Base-by-base conservation (phyloP, 768 basidiomycete genomes). In the Tricholoma sp. region DNA sequence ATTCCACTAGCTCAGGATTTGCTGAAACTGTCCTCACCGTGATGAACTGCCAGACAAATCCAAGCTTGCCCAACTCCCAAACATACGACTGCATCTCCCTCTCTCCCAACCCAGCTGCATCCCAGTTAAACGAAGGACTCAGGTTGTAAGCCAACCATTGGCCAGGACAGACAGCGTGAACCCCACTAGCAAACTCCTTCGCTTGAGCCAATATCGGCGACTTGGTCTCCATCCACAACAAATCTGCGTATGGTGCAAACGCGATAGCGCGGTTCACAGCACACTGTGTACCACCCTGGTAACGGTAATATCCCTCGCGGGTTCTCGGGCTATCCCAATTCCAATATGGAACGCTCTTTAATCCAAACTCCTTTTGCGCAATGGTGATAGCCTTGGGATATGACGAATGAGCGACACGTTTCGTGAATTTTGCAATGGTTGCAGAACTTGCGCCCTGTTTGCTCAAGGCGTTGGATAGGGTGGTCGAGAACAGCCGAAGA, bases 21-120 rank as follows among this genome's bases (percentile, higher is more conserved):
- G 24, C 24, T 3, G 1, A 48, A 57, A 33, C 49, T 51, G 6
- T 29, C 63, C 89, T 65, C 52, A 94, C 92, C 63, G 95, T 97
- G 72, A 98, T 97, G 77, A 99, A 98, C 72, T 98, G 95, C 94
- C 95, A 98, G 63, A 94, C 88, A 72, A 98, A 98, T 34, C 95
- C 95, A 48, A 97, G 84, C 76, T 89, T 95, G 48, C 92, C 96
- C 24, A 99, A 79, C 65, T 92, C 81, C 96, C 95, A 96, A 36
- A 98, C 83, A 68, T 83, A 98, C 37, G 79, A 74, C 70, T 91
- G 80, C 93, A 93, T 98, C 62, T 94, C 92, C 60, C 79, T 77
- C 63, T 86, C 81, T 42, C 81, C 84, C 15, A 99, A 80, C 13
- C 97, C 97, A 12, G 96, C 96, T 1, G 92, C 94, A 63, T 91